Evolutionary conservation across 75 land plant species (phyloP).

Genomic region (Pinus albicaulis): DNA sequence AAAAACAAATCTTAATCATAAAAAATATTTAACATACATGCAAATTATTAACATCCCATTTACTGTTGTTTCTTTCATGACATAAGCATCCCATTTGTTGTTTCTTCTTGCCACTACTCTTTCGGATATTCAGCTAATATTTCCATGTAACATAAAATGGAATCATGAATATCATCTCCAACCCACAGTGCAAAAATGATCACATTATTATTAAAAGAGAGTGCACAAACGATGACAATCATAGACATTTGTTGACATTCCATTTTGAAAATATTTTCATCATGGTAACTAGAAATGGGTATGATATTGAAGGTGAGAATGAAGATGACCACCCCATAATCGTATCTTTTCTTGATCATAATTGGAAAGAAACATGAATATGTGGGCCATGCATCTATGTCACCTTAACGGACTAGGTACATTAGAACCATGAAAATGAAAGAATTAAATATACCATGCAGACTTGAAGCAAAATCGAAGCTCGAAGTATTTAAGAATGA

Average conservation of each 20-base stretch:
- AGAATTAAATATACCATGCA: not conserved
- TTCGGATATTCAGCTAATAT: slow-evolving; percentile 29
- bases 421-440: not conserved
- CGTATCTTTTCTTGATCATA: slow-evolving; percentile 38
- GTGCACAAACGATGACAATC: slow-evolving; percentile 34
- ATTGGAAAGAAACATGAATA: slow-evolving; percentile 28
- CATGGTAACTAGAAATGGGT: slow-evolving; percentile 37
- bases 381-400: slow-evolving; percentile 33
- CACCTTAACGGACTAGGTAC: not conserved
- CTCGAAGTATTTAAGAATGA: no score
- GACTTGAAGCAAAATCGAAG: not conserved
- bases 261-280: slow-evolving; percentile 13
- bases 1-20: no score
- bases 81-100: no score
- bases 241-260: slow-evolving; percentile 33
- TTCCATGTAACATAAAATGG: slow-evolving; percentile 27
- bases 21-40: no score
- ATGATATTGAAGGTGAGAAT: slow-evolving; percentile 50
- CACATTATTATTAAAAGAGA: slow-evolving; percentile 36
- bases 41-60: no score
- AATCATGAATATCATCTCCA: slow-evolving; percentile 53
- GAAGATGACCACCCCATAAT: slow-evolving; percentile 51
- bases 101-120: not conserved
- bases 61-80: no score
- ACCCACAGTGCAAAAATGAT: slow-evolving; percentile 52